Percentiles rank a stretch among this genome's conserved stretches.
Evolutionary conservation across 2,329 filamentous ascomycete species (phyloP).

Genomic region (Trichophyton schoenleinii): DNA sequence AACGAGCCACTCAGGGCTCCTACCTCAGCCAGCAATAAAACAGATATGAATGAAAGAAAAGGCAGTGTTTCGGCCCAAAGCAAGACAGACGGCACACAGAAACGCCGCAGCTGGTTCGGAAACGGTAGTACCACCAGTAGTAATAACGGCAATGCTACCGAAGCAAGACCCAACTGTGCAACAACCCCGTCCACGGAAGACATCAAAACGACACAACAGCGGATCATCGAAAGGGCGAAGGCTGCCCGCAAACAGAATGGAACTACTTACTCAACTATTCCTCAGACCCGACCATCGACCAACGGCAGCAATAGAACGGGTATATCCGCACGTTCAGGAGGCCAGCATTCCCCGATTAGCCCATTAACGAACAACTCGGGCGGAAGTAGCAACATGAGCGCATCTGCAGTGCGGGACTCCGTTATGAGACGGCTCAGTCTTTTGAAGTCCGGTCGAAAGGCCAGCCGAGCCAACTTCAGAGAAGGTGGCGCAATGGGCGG

Average conservation of each 20-base stretch:
- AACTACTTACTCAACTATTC: background rate
- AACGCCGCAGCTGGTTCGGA: conserved; percentile 31
- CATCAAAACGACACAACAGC: conserved; percentile 14
- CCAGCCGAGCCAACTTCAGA: conserved; percentile 42
- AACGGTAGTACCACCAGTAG: conserved; percentile 12
- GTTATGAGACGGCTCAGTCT: conserved; percentile 69
- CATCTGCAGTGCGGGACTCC: conserved; percentile 40
- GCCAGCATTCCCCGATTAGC: conserved; percentile 5
- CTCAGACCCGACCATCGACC: background rate
- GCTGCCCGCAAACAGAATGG: conserved; percentile 4
- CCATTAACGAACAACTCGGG: conserved; percentile 1
- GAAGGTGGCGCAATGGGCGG: conserved; percentile 13
- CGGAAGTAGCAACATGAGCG: conserved; percentile 7
- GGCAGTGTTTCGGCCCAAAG: conserved; percentile 25
- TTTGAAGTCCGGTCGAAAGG: conserved; percentile 61
- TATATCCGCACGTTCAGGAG: conserved; percentile 2
- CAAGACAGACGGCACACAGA: conserved; percentile 20
- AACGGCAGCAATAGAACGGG: conserved; percentile 4
- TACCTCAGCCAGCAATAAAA: conserved; percentile 12
- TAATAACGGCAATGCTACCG: background rate
- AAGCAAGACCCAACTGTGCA: background rate
- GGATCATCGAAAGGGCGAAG: conserved; percentile 14
- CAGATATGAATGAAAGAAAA: conserved; percentile 25
- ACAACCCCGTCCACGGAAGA: conserved; percentile 12
- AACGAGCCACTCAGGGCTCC: conserved; percentile 14